Conservation (phyloP, 1,284 basidiomycete genomes). For the Chondrostereum purpureum region DNA sequence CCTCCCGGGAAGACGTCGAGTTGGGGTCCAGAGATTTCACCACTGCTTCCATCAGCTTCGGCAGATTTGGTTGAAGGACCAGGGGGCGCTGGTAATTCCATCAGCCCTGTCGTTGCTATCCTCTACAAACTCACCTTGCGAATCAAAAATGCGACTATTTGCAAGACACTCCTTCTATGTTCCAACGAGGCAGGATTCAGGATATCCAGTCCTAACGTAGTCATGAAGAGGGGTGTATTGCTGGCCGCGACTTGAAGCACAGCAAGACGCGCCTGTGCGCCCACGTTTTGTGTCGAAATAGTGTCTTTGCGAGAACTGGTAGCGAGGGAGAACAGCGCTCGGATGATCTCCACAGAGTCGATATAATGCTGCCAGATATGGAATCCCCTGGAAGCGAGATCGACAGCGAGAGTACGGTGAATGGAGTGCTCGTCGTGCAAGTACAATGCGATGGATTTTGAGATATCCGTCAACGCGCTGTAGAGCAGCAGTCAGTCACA, state of each 20-base stretch:
- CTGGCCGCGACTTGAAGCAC: slow-evolving; percentile 80
- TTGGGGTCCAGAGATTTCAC: slow-evolving; percentile 96
- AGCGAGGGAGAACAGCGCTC: slow-evolving; percentile 78
- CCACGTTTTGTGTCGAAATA: slow-evolving; percentile 55
- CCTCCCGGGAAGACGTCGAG: slow-evolving; percentile 75
- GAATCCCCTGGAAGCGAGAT: slow-evolving; percentile 87
- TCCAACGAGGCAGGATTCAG: slow-evolving; percentile 76
- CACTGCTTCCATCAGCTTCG: slow-evolving; percentile 88
- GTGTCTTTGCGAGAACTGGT: slow-evolving; percentile 67
- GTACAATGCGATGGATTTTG: slow-evolving; percentile 75
- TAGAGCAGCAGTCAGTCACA: slow-evolving; percentile 1
- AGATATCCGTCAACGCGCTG: slow-evolving; percentile 78
- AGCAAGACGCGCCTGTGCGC: slow-evolving; percentile 68
- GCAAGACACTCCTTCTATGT: slow-evolving; percentile 85
- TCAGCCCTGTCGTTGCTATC: no score
- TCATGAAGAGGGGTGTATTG: slow-evolving; percentile 92
- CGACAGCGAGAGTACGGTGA: slow-evolving; percentile 75
- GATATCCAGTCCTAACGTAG: slow-evolving; percentile 88
- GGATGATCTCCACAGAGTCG: slow-evolving; percentile 86
- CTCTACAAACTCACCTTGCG: slow-evolving; percentile 56
- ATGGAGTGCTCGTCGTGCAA: slow-evolving; percentile 65
- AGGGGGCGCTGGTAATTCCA: slow-evolving; percentile 85
- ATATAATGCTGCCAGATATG: slow-evolving; percentile 92
- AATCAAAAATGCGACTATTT: slow-evolving; percentile 90
- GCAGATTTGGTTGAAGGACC: slow-evolving; percentile 81